Evolutionary conservation across 192 early-diverging fungal species (phyloP).

Genomic region (Linderina pennispora): DNA sequence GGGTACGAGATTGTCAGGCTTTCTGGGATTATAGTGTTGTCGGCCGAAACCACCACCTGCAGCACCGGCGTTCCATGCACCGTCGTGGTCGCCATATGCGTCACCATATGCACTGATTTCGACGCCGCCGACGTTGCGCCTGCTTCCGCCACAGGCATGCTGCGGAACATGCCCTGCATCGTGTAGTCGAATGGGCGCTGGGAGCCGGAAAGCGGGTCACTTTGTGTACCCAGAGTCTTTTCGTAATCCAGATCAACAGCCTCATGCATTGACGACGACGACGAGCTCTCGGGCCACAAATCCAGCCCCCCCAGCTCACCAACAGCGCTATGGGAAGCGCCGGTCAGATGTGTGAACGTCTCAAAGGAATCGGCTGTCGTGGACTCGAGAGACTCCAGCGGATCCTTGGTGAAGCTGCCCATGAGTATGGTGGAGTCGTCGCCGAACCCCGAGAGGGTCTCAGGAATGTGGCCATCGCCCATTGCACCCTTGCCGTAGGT

Average conservation of each 20-base stretch:
- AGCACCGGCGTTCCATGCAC: constrained; percentile 20
- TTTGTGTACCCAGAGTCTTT: too few relatives aligned
- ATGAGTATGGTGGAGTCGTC: too few relatives aligned
- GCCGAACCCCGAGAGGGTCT: too few relatives aligned
- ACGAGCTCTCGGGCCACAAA: constrained; percentile 33
- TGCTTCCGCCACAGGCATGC: too few relatives aligned
- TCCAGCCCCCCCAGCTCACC: constrained; percentile 28
- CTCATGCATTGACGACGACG: too few relatives aligned
- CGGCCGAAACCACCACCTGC: constrained; percentile 33
- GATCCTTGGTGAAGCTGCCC: constrained; percentile 14
- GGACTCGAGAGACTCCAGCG: too few relatives aligned
- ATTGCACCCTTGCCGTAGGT: constrained; percentile 27
- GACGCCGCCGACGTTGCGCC: background rate
- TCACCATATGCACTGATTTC: constrained; percentile 3
- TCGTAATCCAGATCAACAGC: too few relatives aligned
- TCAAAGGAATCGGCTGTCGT: constrained; percentile 15
- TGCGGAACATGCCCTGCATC: too few relatives aligned
- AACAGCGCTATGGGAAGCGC: constrained; percentile 5
- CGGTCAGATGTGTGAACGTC: constrained; percentile 21
- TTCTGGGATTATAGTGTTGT: constrained; percentile 31
- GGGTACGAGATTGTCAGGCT: constrained; percentile 30
- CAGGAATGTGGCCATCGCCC: constrained; percentile 21
- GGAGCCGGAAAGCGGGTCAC: too few relatives aligned
- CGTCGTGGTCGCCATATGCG: constrained; percentile 21
- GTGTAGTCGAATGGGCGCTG: too few relatives aligned